These are phyloP conservation scores for Agastache rugosa DNA, from an alignment of 257 asterid genomes.

Conservation along the genomic window DNA sequence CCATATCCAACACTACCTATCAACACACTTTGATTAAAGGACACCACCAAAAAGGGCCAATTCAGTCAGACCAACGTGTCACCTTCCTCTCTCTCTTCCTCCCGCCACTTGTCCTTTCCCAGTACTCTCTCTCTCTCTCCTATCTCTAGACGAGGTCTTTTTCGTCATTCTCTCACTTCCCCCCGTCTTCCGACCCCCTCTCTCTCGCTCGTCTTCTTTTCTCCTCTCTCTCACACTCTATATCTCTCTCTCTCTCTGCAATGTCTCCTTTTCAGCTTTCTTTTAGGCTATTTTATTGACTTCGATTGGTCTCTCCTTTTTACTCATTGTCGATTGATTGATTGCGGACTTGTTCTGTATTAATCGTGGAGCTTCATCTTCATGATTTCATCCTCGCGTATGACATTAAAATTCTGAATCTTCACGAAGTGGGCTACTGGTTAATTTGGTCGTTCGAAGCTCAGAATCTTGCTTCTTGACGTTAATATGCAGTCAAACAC, in stretches of 20 bases:
- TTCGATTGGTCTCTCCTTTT: not conserved
- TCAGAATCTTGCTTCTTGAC: constrained; percentile 34
- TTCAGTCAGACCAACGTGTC: constrained; percentile 77
- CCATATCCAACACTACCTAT: constrained; percentile 30
- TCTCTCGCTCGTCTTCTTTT: constrained; percentile 28
- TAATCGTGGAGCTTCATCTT: constrained; percentile 18
- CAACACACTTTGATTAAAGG: constrained; percentile 41
- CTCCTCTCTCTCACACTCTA: not conserved
- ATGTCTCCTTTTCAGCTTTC: constrained; percentile 21
- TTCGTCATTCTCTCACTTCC: constrained; percentile 44
- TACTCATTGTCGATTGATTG: constrained; percentile 15
- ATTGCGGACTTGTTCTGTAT: not conserved
- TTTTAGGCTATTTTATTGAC: constrained; percentile 23
- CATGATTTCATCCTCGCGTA: not conserved
- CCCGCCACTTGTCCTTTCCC: constrained; percentile 72
- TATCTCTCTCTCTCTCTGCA: constrained; percentile 10
- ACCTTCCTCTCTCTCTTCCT: constrained; percentile 34
- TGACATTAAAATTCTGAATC: not conserved
- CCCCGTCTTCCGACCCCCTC: not conserved
- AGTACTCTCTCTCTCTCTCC: constrained; percentile 39
- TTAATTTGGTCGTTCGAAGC: constrained; percentile 2
- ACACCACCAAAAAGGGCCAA: constrained; percentile 56
- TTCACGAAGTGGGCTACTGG: not conserved
- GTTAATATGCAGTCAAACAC: constrained; percentile 58
- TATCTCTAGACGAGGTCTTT: constrained; percentile 40